Evolutionary conservation across 768 basidiomycete genomes (phyloP), one percentile per base, ranked within the genome.

Genomic region (Termitomyces heimii): DNA sequence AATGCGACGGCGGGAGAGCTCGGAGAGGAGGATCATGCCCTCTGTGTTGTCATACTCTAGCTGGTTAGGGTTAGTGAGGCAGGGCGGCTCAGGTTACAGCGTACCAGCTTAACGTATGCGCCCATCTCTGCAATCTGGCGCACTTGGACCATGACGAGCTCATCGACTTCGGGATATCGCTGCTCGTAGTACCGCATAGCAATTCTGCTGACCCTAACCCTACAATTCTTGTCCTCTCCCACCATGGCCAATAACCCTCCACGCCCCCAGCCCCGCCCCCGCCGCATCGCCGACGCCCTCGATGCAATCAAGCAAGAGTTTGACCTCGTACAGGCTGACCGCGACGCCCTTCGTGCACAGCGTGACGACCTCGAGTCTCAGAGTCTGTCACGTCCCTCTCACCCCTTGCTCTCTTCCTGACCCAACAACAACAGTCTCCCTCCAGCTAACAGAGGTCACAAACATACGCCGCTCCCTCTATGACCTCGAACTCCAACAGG

Each of bases 121-220:
- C 97, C 97, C 96, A 98, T 99, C 73, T 99, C 96, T 53, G 94
- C 93, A 66, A 99, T 99, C 76, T 97, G 94, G 71, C 92, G 91
- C 61, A 99, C 97, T 70, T 98, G 95, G 13, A 99, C 97, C 96
- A 98, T 98, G 73, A 98, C 97, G 52, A 98, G 86, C 71, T 97
- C 92, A 70, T 99, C 96, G 61, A 97, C 92, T 73, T 98, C 92
- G 28, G 94, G 94, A 69, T 94, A 97, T 65, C 86, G 85, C 67
- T 89, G 90, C 70, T 92, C 86, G 73, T 96, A 97, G 74, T 93
- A 98, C 39, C 94, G 85, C 93, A 95, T 94, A n/a, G n/a, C n/a
- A n/a, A n/a, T n/a, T n/a, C n/a, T 34, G 32, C 39, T 42, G 56
- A 62, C 61, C 61, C 61, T 62, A 62, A 62, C 61, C 61, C 53